A percentile compares a stretch with the other conserved stretches of the same genome.
phyloP scores from a whole-genome alignment of 768 basidiomycete genomes.

The Podaxis sp. region DNA sequence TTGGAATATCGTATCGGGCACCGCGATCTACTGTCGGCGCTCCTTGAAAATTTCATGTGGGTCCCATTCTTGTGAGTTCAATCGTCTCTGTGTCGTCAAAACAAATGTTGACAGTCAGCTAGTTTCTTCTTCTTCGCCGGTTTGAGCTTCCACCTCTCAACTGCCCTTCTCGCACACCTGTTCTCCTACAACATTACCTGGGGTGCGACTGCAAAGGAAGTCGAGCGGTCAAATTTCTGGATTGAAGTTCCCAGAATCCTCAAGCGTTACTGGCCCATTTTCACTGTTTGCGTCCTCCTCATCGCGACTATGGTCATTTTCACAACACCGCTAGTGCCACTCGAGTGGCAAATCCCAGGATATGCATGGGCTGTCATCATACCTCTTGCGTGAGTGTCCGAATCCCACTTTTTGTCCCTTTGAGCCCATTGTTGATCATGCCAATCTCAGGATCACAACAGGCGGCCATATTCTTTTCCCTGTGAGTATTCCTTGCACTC shows the following conservation, averaged over 20 bases:
- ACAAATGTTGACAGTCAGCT: not conserved
- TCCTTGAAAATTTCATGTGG: slow-evolving; percentile 61
- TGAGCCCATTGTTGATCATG: slow-evolving; percentile 10
- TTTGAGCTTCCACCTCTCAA: slow-evolving; percentile 63
- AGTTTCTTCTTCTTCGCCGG: slow-evolving; percentile 82
- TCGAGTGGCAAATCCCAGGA: slow-evolving; percentile 59
- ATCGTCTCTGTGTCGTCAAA: not conserved
- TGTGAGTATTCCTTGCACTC: slow-evolving; percentile 33
- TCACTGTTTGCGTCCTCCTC: slow-evolving; percentile 47
- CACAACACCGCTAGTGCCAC: slow-evolving; percentile 47
- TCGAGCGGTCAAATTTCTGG: slow-evolving; percentile 87
- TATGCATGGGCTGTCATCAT: slow-evolving; percentile 71
- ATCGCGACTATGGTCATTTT: slow-evolving; percentile 57
- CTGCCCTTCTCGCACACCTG: slow-evolving; percentile 62
- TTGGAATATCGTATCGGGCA: slow-evolving; percentile 66
- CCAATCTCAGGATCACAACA: slow-evolving; percentile 46
- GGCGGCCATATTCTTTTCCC: slow-evolving; percentile 72
- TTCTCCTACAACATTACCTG: slow-evolving; percentile 78
- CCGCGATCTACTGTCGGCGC: slow-evolving; percentile 41
- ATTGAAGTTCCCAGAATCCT: slow-evolving; percentile 83
- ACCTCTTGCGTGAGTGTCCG: slow-evolving; percentile 59
- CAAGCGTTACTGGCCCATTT: slow-evolving; percentile 69
- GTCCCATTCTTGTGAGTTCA: slow-evolving; percentile 69
- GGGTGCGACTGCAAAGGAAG: slow-evolving; percentile 79
- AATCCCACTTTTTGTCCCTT: not conserved